These are phyloP conservation scores for Neurospora sp. DNA, from an alignment of 495 filamentous ascomycete genomes.

Conservation along the genomic window DNA sequence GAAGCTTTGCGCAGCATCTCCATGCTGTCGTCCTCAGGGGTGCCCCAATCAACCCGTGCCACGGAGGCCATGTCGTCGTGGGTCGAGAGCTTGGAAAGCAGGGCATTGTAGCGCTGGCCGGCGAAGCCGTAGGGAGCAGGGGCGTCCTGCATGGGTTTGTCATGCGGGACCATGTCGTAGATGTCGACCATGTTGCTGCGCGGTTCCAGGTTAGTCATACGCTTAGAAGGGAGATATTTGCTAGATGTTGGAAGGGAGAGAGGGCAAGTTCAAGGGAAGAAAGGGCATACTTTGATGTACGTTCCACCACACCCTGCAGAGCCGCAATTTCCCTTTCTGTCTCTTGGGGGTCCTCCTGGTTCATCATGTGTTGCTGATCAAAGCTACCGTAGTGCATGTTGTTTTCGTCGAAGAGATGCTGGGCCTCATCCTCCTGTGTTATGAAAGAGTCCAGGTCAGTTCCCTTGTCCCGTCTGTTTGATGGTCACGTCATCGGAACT, in stretches of 20 bases:
- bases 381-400: conserved; percentile 45
- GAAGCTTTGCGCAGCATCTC: conserved; percentile 30
- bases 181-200: conserved; percentile 48
- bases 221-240: not conserved
- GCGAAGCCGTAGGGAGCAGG: conserved; percentile 26
- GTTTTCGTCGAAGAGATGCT: conserved; percentile 45
- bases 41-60: conserved; percentile 35
- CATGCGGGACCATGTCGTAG: conserved; percentile 46
- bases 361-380: conserved; percentile 36
- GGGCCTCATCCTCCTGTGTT: conserved; percentile 39
- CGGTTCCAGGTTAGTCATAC: conserved; percentile 18
- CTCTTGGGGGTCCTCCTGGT: conserved; percentile 45
- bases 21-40: conserved; percentile 34
- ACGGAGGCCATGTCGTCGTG: conserved; percentile 28
- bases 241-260: conserved; percentile 2
- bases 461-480: not conserved
- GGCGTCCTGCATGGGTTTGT: conserved; percentile 16
- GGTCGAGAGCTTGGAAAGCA: conserved; percentile 39
- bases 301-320: conserved; percentile 43
- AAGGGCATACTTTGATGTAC: conserved; percentile 42
- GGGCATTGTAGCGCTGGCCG: conserved; percentile 40
- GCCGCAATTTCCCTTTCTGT: conserved; percentile 49
- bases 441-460: conserved; percentile 4
- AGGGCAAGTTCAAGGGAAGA: conserved; percentile 1
- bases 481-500: not conserved